phyloP scores from a whole-genome alignment of 768 basidiomycete genomes.

The Phlebiopsis gigantea region DNA sequence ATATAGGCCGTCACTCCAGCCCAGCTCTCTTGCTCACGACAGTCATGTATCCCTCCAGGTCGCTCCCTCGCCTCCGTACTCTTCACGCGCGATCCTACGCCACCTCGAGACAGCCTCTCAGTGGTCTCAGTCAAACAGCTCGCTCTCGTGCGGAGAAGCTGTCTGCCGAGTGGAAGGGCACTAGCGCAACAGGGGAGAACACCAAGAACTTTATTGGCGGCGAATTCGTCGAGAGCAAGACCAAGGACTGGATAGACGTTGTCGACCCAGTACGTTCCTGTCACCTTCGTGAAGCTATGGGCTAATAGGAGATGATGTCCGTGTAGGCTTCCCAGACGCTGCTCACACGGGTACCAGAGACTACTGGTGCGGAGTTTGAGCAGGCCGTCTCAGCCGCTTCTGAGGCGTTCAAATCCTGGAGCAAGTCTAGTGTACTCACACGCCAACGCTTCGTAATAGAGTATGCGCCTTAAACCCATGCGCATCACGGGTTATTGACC shows the following conservation, averaged over 20 bases:
- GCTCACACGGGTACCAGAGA: conserved; percentile 87
- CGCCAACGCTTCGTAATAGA: conserved; percentile 88
- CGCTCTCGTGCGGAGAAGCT: conserved; percentile 62
- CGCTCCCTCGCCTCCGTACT: conserved; percentile 7
- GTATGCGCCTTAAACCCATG: conserved; percentile 39
- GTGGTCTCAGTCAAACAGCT: conserved; percentile 48
- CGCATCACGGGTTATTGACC: neutral
- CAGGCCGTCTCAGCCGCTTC: conserved; percentile 81
- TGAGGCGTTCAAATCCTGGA: conserved; percentile 87
- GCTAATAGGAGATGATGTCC: neutral
- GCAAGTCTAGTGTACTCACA: conserved; percentile 73
- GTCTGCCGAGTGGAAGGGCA: conserved; percentile 80
- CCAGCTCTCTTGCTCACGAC: neutral
- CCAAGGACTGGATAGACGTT: conserved; percentile 79
- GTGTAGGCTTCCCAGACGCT: conserved; percentile 83
- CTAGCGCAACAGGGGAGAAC: conserved; percentile 75
- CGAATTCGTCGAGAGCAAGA: conserved; percentile 79
- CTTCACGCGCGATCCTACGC: conserved; percentile 21
- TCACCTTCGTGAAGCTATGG: neutral
- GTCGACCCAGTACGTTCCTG: conserved; percentile 71
- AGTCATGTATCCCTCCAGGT: conserved; percentile 1
- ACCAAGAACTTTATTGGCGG: conserved; percentile 94
- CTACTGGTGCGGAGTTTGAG: conserved; percentile 73
- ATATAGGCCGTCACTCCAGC: no score
- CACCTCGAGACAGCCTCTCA: conserved; percentile 26